Base-by-base conservation (phyloP, 257 asterid species). In the Primulina huaijiensis region DNA sequence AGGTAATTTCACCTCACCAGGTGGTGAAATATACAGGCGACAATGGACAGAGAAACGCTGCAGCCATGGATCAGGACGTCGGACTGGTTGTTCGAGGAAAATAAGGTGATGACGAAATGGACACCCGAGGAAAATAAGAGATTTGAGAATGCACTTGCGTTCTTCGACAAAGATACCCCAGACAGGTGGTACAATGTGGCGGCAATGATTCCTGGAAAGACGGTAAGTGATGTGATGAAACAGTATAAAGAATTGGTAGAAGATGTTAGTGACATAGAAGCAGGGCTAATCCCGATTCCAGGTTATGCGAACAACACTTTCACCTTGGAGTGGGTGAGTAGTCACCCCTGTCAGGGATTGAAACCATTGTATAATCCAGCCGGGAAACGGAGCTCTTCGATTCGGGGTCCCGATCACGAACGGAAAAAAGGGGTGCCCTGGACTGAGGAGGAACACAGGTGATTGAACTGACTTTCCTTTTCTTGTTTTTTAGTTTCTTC, bases 391-490 rank as follows among this genome's bases (percentile, higher is more conserved):
- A 67, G 35, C 74, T 60, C 83, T 1, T 75, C 91, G 0, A 57
- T 71, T 17, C 76, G 95, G 8, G 68, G 77, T 29, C 66, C 77
- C 37, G 93, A 88, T 61, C 94, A 86, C 8, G 97, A 87, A 66
- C 77, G 98, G 81, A 93, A 87, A 68, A 93, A 93, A 70, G 98
- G 98, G 0, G 91, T 90, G 7, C 95, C 98, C 0, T 92, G 98
- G 98, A 90, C 97, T 0, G 98, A 90, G 72, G 97, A 93, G 79
- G 98, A 93, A 56, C 98, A 93, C 87, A 86, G 93, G 98, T 88
- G 38, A 65, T 31, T 4, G 0, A 16, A 16, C 6, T 35, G 55
- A 50, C 43, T 17, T 6, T 6, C 17, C 21, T 50, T 50, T 50
- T 50, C 8, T 50, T 50, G 21, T 1, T 14, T 50, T 50, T 50